phyloP scores from a whole-genome alignment of 176 grass and related monocot genomes.

The Bonia amplexicaulis region DNA sequence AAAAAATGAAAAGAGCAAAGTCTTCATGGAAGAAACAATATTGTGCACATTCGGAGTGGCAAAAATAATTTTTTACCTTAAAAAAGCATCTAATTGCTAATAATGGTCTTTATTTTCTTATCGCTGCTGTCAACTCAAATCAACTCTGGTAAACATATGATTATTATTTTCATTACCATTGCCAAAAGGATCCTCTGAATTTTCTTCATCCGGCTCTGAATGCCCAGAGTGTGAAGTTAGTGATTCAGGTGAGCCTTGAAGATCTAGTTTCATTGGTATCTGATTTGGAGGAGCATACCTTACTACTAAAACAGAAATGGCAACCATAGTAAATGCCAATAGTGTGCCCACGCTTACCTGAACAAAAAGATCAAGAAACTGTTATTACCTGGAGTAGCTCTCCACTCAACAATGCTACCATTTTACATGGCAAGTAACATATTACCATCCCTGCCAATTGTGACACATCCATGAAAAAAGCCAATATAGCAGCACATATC shows the following conservation, averaged over 20 bases:
- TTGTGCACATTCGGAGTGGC: background rate
- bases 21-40: too few species aligned
- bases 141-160: background rate
- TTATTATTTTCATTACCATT: slow-evolving; percentile 15
- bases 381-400: slow-evolving; percentile 30
- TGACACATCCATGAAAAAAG: slow-evolving; percentile 93
- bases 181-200: slow-evolving; percentile 13
- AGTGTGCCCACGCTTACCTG: slow-evolving; percentile 93
- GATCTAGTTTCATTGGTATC: slow-evolving; percentile 40
- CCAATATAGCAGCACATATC: slow-evolving; percentile 52
- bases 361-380: slow-evolving; percentile 31
- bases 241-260: slow-evolving; percentile 42
- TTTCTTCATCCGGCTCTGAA: slow-evolving; percentile 21
- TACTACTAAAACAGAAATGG: slow-evolving; percentile 74
- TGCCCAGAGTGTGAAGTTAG: slow-evolving; percentile 18
- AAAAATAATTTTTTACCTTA: too few species aligned
- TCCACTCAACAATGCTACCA: background rate
- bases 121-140: background rate
- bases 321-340: slow-evolving; percentile 71
- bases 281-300: slow-evolving; percentile 75
- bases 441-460: slow-evolving; percentile 85
- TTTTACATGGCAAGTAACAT: slow-evolving; percentile 20
- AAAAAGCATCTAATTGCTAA: background rate
- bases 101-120: background rate
- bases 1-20: too few species aligned